These are phyloP conservation scores for Rhizopus microsporus DNA, from an alignment of 371 early-diverging fungal species.

Conservation along the genomic window DNA sequence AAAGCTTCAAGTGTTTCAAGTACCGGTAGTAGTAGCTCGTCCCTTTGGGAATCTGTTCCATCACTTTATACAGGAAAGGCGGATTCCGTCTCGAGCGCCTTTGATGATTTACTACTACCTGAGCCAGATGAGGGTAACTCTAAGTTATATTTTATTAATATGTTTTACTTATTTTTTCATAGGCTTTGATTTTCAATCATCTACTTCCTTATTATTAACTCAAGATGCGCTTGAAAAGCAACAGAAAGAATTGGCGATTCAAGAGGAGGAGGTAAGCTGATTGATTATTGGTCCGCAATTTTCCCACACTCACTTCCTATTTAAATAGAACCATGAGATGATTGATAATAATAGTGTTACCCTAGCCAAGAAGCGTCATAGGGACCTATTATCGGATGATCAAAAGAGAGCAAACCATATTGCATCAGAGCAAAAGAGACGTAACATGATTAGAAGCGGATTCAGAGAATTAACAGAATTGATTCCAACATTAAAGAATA, in stretches of 20 bases:
- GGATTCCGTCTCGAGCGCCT: constrained; percentile 22
- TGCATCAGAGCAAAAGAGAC: constrained; percentile 85
- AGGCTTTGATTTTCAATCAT: not conserved
- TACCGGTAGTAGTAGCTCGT: constrained; percentile 17
- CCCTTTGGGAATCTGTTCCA: constrained; percentile 28
- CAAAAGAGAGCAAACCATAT: constrained; percentile 86
- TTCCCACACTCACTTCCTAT: not conserved
- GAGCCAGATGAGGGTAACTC: constrained; percentile 24
- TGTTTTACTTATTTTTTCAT: not conserved
- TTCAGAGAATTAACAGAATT: constrained; percentile 79
- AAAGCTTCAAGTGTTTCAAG: constrained; percentile 35
- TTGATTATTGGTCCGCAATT: too few species aligned
- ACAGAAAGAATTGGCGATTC: not conserved
- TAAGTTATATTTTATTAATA: too few species aligned
- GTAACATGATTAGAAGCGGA: constrained; percentile 80
- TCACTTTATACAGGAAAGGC: constrained; percentile 29
- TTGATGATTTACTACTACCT: constrained; percentile 19
- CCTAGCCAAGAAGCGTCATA: constrained; percentile 3
- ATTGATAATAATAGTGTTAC: constrained; percentile 10
- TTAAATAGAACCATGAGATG: not conserved
- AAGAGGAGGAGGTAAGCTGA: too few species aligned
- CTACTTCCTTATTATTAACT: not conserved
- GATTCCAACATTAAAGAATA: constrained; percentile 69
- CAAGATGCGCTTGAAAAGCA: not conserved
- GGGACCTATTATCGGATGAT: constrained; percentile 55